These are phyloP conservation scores for Kurtzmaniella fragi DNA, from an alignment of 805 yeast genomes.

Conservation along the genomic window DNA sequence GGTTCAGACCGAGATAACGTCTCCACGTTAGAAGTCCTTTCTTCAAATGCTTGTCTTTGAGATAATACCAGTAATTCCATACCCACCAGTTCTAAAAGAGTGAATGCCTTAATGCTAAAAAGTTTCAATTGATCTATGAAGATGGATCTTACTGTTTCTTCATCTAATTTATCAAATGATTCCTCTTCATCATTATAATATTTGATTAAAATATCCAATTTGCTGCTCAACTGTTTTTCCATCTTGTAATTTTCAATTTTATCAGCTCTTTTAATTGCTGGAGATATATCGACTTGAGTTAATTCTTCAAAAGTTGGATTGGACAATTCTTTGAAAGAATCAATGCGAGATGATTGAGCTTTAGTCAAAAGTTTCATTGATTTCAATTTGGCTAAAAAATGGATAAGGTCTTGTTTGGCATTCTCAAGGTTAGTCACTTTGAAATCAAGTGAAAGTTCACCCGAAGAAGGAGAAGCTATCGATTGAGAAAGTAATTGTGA, in stretches of 20 bases:
- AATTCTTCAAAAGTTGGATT: slow-evolving; percentile 40
- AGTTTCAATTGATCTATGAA: slow-evolving; percentile 52
- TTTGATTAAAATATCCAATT: slow-evolving; percentile 36
- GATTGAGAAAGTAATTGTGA: slow-evolving; percentile 25
- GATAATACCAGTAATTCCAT: slow-evolving; percentile 66
- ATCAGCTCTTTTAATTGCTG: slow-evolving; percentile 53
- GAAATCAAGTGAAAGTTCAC: slow-evolving; percentile 10
- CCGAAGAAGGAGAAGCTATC: slow-evolving; percentile 24
- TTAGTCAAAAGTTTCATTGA: slow-evolving; percentile 41
- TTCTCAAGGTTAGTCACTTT: slow-evolving; percentile 17
- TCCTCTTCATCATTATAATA: slow-evolving; percentile 16
- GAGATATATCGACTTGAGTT: slow-evolving; percentile 16
- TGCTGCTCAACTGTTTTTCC: slow-evolving; percentile 48
- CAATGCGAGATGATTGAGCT: slow-evolving; percentile 32
- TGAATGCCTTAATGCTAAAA: slow-evolving; percentile 49
- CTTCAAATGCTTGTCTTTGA: slow-evolving; percentile 27
- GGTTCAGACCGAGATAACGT: slow-evolving; percentile 4
- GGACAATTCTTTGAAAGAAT: slow-evolving; percentile 33
- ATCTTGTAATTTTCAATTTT: slow-evolving; percentile 65
- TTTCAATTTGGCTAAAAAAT: slow-evolving; percentile 40
- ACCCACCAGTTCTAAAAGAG: slow-evolving; percentile 49
- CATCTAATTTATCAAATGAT: slow-evolving; percentile 44
- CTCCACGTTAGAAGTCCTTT: slow-evolving; percentile 4
- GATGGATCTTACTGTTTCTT: slow-evolving; percentile 55
- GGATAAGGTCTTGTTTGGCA: slow-evolving; percentile 40